phyloP scores from a whole-genome alignment of 345 rosid genomes.

The Chamaenerion angustifolium region DNA sequence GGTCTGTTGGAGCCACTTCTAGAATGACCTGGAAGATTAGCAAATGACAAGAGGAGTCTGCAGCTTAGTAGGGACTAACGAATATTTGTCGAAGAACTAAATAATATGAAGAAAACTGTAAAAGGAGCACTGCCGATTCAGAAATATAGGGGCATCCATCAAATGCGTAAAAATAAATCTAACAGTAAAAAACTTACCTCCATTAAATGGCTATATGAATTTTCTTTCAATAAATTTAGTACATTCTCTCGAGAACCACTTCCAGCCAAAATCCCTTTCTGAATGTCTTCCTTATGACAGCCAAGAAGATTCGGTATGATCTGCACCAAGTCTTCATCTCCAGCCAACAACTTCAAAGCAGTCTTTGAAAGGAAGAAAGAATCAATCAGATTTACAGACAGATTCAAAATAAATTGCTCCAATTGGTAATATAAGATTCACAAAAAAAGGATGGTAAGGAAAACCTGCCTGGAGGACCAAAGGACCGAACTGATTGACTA shows the following conservation, averaged over 20 bases:
- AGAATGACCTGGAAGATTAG: conserved; percentile 51
- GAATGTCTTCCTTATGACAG: conserved; percentile 26
- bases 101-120: background rate
- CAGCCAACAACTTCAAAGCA: conserved; percentile 52
- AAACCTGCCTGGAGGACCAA: conserved; percentile 74
- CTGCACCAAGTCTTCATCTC: conserved; percentile 46
- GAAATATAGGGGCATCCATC: too few species aligned
- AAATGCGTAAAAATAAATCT: too few species aligned
- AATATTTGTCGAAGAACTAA: background rate
- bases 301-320: conserved; percentile 55
- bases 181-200: conserved; percentile 38
- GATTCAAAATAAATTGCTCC: background rate
- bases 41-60: background rate
- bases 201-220: conserved; percentile 78
- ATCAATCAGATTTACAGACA: background rate
- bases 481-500: conserved; percentile 64
- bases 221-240: conserved; percentile 49
- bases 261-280: conserved; percentile 32
- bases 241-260: conserved; percentile 19
- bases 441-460: conserved; percentile 4
- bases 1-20: conserved; percentile 69
- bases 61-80: background rate
- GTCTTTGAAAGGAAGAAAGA: conserved; percentile 38
- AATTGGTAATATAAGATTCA: background rate
- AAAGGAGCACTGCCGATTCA: too few species aligned